Base-by-base conservation (phyloP, 345 rosid genomes). In the Mangifera indica region DNA sequence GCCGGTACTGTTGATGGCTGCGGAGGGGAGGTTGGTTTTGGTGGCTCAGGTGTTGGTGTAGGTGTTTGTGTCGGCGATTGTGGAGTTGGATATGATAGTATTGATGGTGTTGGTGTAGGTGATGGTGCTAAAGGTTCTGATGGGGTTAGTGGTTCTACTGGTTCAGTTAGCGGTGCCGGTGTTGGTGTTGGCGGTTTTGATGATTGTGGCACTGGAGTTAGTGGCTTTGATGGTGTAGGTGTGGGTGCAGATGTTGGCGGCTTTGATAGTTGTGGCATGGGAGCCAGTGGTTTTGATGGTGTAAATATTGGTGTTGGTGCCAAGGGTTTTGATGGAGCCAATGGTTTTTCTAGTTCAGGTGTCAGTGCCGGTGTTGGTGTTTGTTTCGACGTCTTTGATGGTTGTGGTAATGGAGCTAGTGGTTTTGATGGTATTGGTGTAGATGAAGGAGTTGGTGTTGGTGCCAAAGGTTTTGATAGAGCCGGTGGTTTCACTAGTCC, bases 1-100 rank as follows among this genome's bases (percentile, higher is more conserved):
- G 84, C 78, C 20, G 77, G 66, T 0, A 74, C 58, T 57, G 70
- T 66, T 0, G 79, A 72, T 1, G 66, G 80, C 9, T 79, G 74
- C 66, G 71, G 83, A 12, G 85, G 73, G 24, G 59, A 56, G 3
- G 42, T 62, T 53, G 77, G 81, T 21, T 74, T 54, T 13, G 77
- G 44, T 11, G 72, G 64, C 57, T 53, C 22, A 14, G 55, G 29
- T 10, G n/a, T 6, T 15, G 63, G 17, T 0, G 76, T 61, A 13
- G 69, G 10, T 0, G 68, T 24, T n/a, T 17, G 59, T 0, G 70
- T 56, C 0, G 73, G 71, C 8, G 78, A 74, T 0, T 74, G 55
- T 55, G 73, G 59, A 2, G 46, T 66, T 1, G 63, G 65, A 12
- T 70, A 26, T 0, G 74, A 53, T 21, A 79, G 20, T 5, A 1